Base-by-base conservation (phyloP, 208 protist species). In the Acanthamoeba divionensis region DNA sequence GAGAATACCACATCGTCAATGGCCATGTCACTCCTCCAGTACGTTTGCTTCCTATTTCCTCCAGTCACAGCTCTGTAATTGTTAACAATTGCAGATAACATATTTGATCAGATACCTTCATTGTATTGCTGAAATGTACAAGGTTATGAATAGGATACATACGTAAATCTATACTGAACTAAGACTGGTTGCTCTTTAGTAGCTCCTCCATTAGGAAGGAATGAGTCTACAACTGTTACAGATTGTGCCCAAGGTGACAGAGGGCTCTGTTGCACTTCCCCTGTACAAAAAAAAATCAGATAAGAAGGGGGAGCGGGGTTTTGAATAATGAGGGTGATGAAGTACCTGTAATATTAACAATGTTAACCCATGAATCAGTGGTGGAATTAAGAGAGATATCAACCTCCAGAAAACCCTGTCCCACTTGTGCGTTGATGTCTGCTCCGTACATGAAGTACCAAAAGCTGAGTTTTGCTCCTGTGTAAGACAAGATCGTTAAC, bases 361-460 rank as follows among this genome's bases (percentile, higher is more conserved):
- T 10, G 67, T 77, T 45, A 24, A 77, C 67, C 67, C 67, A 77
- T 13, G 67, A 44, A 13, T 38, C 44, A 8, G 67, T 38, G 0
- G 67, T 38, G 24, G 67, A 38, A 45, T 77, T 77, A n/a, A 77
- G 67, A 7, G 67, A 38, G 21, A 77, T 18, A n/a, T 38, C 24
- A 38, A 77, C 24, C 67, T 38, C 54, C 44, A 77, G 67, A 13
- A 45, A 33, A 45, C 44, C 67, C 67, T 47, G 26, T 38, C 67
- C 67, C 67, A 29, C 67, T 3, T 13, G 5, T 18, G 67, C 67
- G 67, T 77, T 24, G 44, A 77, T 77, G 33, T 77, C 67, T 2
- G 33, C 67, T 7, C 67, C 67, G 38, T 77, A 77, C 67, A 77
- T 77, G 38, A 52, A 77, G 67, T 77, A 77, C 44, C 54, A 77